A percentile compares a stretch with the other conserved stretches of the same genome.
Evolutionary conservation across 139 green algal genomes (phyloP).

Genomic region (Tetradesmus lagerheimii): DNA sequence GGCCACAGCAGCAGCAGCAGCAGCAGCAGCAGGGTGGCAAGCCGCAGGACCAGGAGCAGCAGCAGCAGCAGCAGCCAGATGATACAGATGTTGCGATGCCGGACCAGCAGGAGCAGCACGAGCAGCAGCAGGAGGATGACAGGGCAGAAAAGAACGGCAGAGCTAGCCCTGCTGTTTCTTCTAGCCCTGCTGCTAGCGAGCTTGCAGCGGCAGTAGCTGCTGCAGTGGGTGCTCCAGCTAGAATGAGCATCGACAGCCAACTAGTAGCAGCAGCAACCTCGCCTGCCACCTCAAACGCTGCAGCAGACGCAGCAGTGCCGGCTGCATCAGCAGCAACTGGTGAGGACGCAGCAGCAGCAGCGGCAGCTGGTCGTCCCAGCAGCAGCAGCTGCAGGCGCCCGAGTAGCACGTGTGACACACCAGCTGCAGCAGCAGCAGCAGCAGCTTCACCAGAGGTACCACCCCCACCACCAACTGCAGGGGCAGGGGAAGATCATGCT

Average conservation of each 20-base stretch:
- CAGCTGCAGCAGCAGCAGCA: neutral
- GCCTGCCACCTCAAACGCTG: neutral
- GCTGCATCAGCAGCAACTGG: neutral
- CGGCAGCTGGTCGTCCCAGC: neutral
- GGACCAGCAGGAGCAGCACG: neutral
- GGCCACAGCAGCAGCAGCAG: neutral
- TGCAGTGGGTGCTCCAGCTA: neutral
- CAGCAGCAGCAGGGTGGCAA: neutral
- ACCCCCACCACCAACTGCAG: no score
- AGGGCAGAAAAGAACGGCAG: no score
- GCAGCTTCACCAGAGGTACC: neutral
- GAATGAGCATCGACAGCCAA: neutral
- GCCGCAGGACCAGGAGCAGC: neutral
- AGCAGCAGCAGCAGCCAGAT: neutral
- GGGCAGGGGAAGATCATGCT: neutral
- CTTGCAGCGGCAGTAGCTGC: neutral
- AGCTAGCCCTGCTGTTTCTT: neutral
- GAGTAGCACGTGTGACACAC: neutral
- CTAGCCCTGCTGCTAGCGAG: neutral
- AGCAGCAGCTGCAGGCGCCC: neutral
- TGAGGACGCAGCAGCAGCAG: neutral
- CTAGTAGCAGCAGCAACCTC: neutral
- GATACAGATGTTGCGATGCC: neutral
- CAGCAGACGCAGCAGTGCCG: neutral
- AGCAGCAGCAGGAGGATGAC: neutral